Evolutionary conservation across 208 protist genomes (phyloP).

Genomic region (Trypanosoma scelopori): DNA sequence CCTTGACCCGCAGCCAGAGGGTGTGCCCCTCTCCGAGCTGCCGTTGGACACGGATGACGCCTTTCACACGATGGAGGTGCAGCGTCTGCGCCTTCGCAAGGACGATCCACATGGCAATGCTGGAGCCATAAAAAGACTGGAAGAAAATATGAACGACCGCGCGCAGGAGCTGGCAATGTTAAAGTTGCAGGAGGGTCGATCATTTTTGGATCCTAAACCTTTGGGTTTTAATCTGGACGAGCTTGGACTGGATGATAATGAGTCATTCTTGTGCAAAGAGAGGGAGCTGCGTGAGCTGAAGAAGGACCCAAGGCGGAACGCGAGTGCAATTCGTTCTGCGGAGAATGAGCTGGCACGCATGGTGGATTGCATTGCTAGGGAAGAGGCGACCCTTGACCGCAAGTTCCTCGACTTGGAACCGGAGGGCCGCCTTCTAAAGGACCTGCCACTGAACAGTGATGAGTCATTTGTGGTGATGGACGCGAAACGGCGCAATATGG

Average conservation of each 20-base stretch:
- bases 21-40: constrained; percentile 57
- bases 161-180: constrained; percentile 50
- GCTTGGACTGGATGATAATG: constrained; percentile 66
- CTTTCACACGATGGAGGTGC: constrained; percentile 60
- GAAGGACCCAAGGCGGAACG: constrained; percentile 54
- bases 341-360: constrained; percentile 47
- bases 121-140: constrained; percentile 43
- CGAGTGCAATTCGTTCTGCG: constrained; percentile 41
- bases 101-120: constrained; percentile 43
- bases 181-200: constrained; percentile 39
- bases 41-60: constrained; percentile 57
- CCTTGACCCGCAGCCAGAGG: constrained; percentile 56
- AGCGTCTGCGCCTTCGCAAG: constrained; percentile 57
- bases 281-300: constrained; percentile 48
- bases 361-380: constrained; percentile 46
- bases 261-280: constrained; percentile 52
- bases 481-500: constrained; percentile 53
- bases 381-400: constrained; percentile 48
- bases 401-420: constrained; percentile 63
- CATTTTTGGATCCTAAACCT: constrained; percentile 62
- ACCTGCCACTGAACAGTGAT: constrained; percentile 54
- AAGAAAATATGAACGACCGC: constrained; percentile 63
- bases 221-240: constrained; percentile 65
- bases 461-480: constrained; percentile 60
- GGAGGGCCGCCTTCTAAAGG: constrained; percentile 53